phyloP scores from a whole-genome alignment of 768 basidiomycete genomes.

The Termitomyces sp. region DNA sequence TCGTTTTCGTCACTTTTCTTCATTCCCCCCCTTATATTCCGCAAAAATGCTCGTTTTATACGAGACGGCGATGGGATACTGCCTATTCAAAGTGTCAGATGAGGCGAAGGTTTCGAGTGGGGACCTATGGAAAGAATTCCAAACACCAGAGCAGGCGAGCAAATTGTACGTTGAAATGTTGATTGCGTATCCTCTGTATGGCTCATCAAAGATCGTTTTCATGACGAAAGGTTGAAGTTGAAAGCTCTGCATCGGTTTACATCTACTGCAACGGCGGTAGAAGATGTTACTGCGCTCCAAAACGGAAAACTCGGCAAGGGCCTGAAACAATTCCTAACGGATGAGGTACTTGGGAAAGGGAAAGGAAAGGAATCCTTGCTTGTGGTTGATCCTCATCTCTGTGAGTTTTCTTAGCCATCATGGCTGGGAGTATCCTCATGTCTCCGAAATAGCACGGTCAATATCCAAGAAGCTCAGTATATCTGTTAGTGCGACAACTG shows the following conservation, averaged over 20 bases:
- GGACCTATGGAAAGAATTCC: conserved; percentile 90
- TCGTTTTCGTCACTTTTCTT: not conserved
- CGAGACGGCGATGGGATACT: conserved; percentile 95
- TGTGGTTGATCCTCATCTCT: conserved; percentile 88
- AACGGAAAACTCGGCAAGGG: conserved; percentile 92
- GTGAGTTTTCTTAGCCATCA: conserved; percentile 44
- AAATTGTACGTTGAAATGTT: conserved; percentile 66
- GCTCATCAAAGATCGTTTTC: not conserved
- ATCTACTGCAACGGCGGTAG: conserved; percentile 94
- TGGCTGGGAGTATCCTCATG: not conserved
- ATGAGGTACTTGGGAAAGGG: conserved; percentile 83
- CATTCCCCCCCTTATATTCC: not conserved
- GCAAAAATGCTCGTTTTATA: conserved; percentile 91
- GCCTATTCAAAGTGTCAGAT: conserved; percentile 94
- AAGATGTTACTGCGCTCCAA: conserved; percentile 92
- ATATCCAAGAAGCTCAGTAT: conserved; percentile 95
- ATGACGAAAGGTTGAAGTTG: conserved; percentile 71
- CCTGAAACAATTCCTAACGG: conserved; percentile 89
- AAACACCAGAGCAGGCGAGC: conserved; percentile 88
- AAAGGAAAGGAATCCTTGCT: conserved; percentile 84
- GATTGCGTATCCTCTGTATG: conserved; percentile 10
- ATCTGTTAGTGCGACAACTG: conserved; percentile 66
- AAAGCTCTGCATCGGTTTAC: conserved; percentile 96
- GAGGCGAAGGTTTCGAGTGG: conserved; percentile 83
- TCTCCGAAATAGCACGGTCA: conserved; percentile 55